phyloP scores from a whole-genome alignment of 1,139 yeast species.

The Taiozyma onychis region DNA sequence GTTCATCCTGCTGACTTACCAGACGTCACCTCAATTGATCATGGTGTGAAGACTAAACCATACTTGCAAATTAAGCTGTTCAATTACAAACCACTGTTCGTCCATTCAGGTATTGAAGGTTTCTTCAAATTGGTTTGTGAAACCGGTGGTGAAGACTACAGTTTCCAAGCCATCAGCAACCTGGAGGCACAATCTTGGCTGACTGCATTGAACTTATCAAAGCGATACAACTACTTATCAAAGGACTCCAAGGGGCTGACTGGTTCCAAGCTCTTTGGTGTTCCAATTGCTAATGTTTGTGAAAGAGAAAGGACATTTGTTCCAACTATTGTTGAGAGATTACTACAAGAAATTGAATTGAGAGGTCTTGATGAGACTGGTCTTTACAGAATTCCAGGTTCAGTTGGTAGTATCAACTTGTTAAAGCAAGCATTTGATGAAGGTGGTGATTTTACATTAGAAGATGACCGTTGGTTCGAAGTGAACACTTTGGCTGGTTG shows the following conservation, averaged over 20 bases:
- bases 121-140: constrained; percentile 60
- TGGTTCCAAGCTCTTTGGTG: constrained; percentile 69
- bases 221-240: constrained; percentile 37
- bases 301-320: constrained; percentile 55
- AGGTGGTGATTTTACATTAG: constrained; percentile 60
- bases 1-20: constrained; percentile 58
- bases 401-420: constrained; percentile 69
- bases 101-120: constrained; percentile 27
- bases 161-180: constrained; percentile 66
- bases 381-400: constrained; percentile 86
- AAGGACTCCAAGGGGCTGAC: constrained; percentile 32
- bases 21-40: constrained; percentile 35
- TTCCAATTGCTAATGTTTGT: constrained; percentile 74
- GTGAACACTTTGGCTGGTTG: constrained; percentile 88
- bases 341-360: constrained; percentile 70
- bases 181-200: constrained; percentile 76
- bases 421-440: constrained; percentile 72
- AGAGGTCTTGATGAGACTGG: constrained; percentile 91
- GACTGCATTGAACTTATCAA: constrained; percentile 34
- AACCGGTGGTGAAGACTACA: constrained; percentile 48
- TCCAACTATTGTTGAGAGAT: constrained; percentile 61
- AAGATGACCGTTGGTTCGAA: constrained; percentile 68
- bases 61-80: constrained; percentile 48
- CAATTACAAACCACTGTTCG: constrained; percentile 28
- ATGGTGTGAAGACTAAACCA: constrained; percentile 45